phyloP scores from a whole-genome alignment of 352 stramenopile species.

The Phytophthora lateralis region DNA sequence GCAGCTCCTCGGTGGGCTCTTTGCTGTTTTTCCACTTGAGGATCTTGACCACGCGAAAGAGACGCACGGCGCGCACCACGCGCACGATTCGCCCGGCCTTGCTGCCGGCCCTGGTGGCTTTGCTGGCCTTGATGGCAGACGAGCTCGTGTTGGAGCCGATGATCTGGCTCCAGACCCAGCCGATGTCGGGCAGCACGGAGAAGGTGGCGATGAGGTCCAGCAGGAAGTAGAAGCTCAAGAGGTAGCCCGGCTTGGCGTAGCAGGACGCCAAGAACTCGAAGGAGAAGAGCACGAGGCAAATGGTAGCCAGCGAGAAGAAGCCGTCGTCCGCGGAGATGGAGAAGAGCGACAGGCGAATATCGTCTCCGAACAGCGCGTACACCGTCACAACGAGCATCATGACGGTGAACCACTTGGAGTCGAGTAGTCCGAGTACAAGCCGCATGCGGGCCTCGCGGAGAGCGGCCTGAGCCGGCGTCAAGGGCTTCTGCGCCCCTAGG shows the following conservation, averaged over 20 bases:
- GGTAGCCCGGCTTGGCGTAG: constrained; percentile 74
- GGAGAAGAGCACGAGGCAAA: constrained; percentile 90
- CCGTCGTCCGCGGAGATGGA: constrained; percentile 70
- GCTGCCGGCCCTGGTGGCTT: constrained; percentile 70
- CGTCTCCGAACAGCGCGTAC: constrained; percentile 93
- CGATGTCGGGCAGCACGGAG: constrained; percentile 85
- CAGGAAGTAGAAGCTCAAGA: constrained; percentile 93
- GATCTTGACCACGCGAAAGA: constrained; percentile 89
- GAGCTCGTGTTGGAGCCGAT: constrained; percentile 59
- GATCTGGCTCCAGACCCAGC: constrained; percentile 80
- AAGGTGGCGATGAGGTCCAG: constrained; percentile 88
- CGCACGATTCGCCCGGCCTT: constrained; percentile 88
- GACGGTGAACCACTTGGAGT: constrained; percentile 75
- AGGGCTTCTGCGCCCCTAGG: constrained; percentile 11
- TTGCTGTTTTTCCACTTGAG: constrained; percentile 85
- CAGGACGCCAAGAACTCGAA: constrained; percentile 88
- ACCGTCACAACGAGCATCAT: constrained; percentile 92
- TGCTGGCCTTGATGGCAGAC: constrained; percentile 71
- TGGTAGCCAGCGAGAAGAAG: constrained; percentile 86
- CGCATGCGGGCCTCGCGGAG: constrained; percentile 44
- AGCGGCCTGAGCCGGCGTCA: constrained; percentile 48
- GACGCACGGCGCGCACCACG: constrained; percentile 76
- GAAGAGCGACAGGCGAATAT: constrained; percentile 86
- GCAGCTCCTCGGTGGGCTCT: constrained; percentile 30
- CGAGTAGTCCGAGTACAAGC: constrained; percentile 56